Conservation (phyloP, 2,329 filamentous ascomycete species). For the Sporothrix schenckii region DNA sequence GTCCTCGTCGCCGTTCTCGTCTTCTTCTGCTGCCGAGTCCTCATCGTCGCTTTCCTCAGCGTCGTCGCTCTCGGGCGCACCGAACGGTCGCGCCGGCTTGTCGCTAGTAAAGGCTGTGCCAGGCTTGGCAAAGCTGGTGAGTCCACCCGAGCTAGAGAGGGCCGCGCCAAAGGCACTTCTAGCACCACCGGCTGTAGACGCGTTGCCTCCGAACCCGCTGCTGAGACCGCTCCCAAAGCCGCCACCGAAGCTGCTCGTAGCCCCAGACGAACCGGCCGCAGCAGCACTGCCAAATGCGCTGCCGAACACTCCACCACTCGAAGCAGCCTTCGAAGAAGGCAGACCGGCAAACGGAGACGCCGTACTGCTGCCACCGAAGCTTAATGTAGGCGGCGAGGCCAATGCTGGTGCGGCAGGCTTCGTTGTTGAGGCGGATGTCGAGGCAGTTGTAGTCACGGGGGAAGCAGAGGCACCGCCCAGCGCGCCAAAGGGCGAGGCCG, state of each 20-base stretch:
- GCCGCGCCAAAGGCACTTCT: conserved; percentile 45
- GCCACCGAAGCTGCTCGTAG: conserved; percentile 43
- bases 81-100: conserved; percentile 73
- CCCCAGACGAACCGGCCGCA: conserved; percentile 52
- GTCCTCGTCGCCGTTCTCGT: conserved; percentile 51
- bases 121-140: conserved; percentile 72
- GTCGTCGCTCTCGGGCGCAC: conserved; percentile 69
- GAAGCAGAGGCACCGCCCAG: conserved; percentile 42
- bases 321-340: neutral
- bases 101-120: conserved; percentile 56
- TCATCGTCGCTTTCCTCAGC: conserved; percentile 55
- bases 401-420: conserved; percentile 40
- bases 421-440: conserved; percentile 38
- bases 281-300: conserved; percentile 42
- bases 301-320: conserved; percentile 26
- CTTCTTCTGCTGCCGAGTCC: conserved; percentile 38
- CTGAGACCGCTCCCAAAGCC: conserved; percentile 41
- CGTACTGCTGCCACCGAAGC: conserved; percentile 49
- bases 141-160: conserved; percentile 47
- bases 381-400: conserved; percentile 43
- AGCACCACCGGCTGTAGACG: conserved; percentile 44
- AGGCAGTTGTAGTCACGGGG: conserved; percentile 45
- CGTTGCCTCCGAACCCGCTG: conserved; percentile 1
- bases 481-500: conserved; percentile 45
- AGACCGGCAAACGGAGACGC: conserved; percentile 54